Evolutionary conservation across 1,284 basidiomycete species (phyloP), one percentile per base, ranked within the genome.

Genomic region (Pseudomicrostroma phylloplanum): DNA sequence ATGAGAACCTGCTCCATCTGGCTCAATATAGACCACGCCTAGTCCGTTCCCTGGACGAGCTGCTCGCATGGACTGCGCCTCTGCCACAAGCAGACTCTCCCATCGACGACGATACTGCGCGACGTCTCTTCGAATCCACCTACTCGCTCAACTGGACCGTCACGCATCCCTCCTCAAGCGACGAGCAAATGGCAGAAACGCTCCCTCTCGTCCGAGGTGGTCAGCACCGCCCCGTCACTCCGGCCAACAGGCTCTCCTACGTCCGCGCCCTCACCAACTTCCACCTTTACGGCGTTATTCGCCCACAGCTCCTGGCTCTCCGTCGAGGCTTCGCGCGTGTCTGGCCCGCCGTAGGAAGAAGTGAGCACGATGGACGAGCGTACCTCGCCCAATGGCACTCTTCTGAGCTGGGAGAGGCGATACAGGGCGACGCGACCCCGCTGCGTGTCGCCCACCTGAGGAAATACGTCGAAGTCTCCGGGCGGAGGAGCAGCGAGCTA

Each of bases 61-160:
- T 36, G 30, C 30, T 36, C 30, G 30, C 30, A 36, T 36, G 30
- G 30, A 9, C 30, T 9, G 30, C 30, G 3, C 30, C 30, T 4
- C 9, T 36, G 30, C 9, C 30, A 3, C 30, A 36, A 36, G 30
- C 30, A 36, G 30, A 36, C 30, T 36, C 30, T 36, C 30, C 30
- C 30, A 36, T 36, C 30, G 30, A 36, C 9, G 30, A 36, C 30
- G 30, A 36, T 36, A 36, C 30, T 36, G 30, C 30, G 4, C 30
- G 30, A 25, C 51, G 51, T 26, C 6, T 26, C 8, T 54, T 54
- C 51, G 17, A 25, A 8, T 13, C 19, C 7, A 54, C 51, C 2
- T 54, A 23, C 51, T 17, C 17, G 4, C 51, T 54, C 51, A 54
- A 17, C 21, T 54, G 51, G 51, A 54, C 51, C 13, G 21, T 25